Evolutionary conservation across 352 stramenopile species (phyloP), one percentile per base, ranked within the genome.

Genomic region (Pythium utonaiense): DNA sequence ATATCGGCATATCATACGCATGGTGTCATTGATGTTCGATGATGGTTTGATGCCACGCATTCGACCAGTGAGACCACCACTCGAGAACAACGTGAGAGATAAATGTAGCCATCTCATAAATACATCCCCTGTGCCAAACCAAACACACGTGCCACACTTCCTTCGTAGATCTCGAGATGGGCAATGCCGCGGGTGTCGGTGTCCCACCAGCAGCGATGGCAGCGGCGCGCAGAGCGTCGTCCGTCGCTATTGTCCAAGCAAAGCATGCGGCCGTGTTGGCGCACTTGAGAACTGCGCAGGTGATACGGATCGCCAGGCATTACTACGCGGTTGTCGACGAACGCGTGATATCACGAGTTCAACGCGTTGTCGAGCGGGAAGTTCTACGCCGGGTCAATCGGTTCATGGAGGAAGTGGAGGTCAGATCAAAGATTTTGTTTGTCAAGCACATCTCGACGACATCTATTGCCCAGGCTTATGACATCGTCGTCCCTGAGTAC

Each of bases 361-460:
- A 87, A 16, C 70, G 56, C 9, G 53, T 73, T 1, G 80, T 90
- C 22, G 78, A 89, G 62, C 51, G 74, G 28, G 66, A 86, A 48
- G 68, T 88, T 22, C 36, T 91, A 9, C 66, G 64, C 3, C 69
- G 66, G 21, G 60, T 85, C 21, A 63, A 71, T 13, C 64, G 76
- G 1, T 53, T 86, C 10, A 68, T 62, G 7, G 67, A 86, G 47
- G 67, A 83, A 24, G 70, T 78, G 2, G 78, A 91, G 38, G 75
- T 83, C 38, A 57, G 48, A 19, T 86, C 77, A 4, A 91, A 91
- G 67, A 27, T 78, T 1, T 71, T 73, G 56, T 86, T 88, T 27
- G 77, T 89, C 48, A 83, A 85, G 53, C 70, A 71, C 62, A 80
- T 91, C 34, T 86, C 75, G 17, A 89, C 62, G 22, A 82, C 73